These are phyloP conservation scores for Zygosaccharomyces sapae DNA, from an alignment of 1,139 yeast species.

Conservation along the genomic window DNA sequence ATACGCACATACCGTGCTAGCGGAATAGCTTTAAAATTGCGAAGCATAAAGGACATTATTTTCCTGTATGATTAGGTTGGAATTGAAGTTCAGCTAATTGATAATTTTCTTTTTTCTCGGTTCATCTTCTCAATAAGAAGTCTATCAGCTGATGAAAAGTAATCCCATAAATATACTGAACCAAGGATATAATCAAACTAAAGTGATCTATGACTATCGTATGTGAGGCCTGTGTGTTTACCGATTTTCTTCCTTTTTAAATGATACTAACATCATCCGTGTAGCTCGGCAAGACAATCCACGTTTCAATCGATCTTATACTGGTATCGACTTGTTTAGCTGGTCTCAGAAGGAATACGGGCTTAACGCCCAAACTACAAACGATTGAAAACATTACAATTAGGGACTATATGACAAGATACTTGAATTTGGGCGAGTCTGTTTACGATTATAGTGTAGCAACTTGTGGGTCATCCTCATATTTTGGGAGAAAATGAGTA, in stretches of 20 bases:
- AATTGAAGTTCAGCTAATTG: not conserved
- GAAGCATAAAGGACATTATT: conserved; percentile 1
- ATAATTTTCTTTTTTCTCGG: not conserved
- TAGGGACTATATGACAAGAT: conserved; percentile 57
- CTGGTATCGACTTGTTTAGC: conserved; percentile 81
- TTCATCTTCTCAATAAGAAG: not conserved
- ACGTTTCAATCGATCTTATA: conserved; percentile 67
- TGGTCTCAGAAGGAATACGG: conserved; percentile 85
- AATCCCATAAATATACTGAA: not conserved
- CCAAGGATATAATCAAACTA: not conserved
- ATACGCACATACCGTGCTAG: conserved; percentile 8
- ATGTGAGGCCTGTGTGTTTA: conserved; percentile 1
- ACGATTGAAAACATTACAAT: conserved; percentile 46
- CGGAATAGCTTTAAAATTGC: too few species aligned
- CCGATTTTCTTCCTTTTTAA: not conserved
- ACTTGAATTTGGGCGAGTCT: conserved; percentile 81
- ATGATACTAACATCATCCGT: conserved; percentile 1
- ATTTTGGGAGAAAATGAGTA: conserved; percentile 58
- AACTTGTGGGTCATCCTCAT: conserved; percentile 64
- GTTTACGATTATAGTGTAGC: conserved; percentile 71
- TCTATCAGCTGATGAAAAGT: conserved; percentile 4
- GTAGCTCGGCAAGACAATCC: conserved; percentile 59
- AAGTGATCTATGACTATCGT: conserved; percentile 9
- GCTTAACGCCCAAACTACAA: conserved; percentile 53
- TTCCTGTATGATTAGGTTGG: not conserved